Evolutionary conservation across 176 grass and related monocot genomes (phyloP), one percentile per base, ranked within the genome.

Genomic region (Zea luxurians): DNA sequence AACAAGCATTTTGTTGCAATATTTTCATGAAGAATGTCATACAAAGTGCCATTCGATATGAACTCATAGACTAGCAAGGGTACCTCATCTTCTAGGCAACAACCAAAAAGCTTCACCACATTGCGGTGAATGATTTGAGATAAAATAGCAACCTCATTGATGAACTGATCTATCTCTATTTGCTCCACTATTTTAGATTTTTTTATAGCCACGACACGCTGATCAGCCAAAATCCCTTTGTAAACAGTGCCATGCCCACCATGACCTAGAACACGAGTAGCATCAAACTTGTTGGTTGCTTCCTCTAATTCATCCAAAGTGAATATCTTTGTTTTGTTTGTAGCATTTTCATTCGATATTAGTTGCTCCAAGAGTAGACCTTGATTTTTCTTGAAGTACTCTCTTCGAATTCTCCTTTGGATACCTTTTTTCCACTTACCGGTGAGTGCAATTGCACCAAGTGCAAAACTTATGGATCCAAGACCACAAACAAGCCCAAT

Each of bases 241-340:
- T 58, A 58, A 20, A 58, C 55, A 2, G 55, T 58, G 7, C 55
- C 55, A 58, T 58, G 55, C 7, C 55, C 55, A 20, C 55, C 55
- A 20, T 58, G 55, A 58, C 55, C 55, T 9, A 58, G 55, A n/a
- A 58, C 55, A 58, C 55, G 55, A 20, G 55, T 58, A 58, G 37
- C 13, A 2, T 66, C 63, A 66, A 66, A 66, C 6, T 66, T 66
- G 6, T 66, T 66, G 63, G 63, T 66, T 16, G 63, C 63, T 2
- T 66, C 37, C 13, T 66, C 63, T 66, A 66, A 37, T 66, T 66
- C 63, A 11, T 66, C 63, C 63, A 42, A 66, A 1, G 63, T 41
- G 63, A 66, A 66, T 66, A 66, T 66, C 63, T 66, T 66, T 40
- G 63, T 66, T 8, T n/a, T 66, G 1, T 66, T 66, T 41, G 37